Conservation (phyloP, 192 early-diverging fungal species). For the Rhizophlyctis rosea region DNA sequence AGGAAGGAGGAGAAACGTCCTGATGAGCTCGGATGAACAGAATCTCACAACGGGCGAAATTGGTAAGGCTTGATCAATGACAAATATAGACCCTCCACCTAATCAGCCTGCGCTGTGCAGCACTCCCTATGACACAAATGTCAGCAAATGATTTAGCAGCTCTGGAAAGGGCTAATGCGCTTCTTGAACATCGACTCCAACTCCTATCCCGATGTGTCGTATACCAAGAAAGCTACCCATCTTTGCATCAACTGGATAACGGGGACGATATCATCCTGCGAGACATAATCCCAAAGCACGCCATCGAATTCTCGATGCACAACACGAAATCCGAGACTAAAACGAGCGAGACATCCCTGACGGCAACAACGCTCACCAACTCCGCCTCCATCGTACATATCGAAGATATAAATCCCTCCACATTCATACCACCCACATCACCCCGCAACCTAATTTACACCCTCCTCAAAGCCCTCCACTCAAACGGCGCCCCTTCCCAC, state of each 20-base stretch:
- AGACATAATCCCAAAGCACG: not conserved
- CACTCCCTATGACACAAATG: too few species aligned
- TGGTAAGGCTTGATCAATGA: too few species aligned
- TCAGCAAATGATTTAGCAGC: not conserved
- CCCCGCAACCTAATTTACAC: not conserved
- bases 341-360: too few species aligned
- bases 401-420: not conserved
- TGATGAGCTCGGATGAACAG: too few species aligned
- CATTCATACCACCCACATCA: not conserved
- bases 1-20: too few species aligned
- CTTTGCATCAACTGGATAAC: not conserved
- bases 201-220: not conserved
- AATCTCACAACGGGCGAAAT: too few species aligned
- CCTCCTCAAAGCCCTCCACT: constrained; percentile 2
- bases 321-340: not conserved
- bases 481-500: constrained; percentile 10
- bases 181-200: not conserved
- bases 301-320: not conserved
- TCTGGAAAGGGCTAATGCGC: not conserved
- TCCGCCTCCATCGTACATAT: not conserved
- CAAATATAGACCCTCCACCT: too few species aligned
- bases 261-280: not conserved
- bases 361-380: not conserved
- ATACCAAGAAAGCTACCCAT: not conserved
- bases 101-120: too few species aligned